Base-by-base conservation (phyloP, 805 yeast species). In the Blastobotrys americana region DNA sequence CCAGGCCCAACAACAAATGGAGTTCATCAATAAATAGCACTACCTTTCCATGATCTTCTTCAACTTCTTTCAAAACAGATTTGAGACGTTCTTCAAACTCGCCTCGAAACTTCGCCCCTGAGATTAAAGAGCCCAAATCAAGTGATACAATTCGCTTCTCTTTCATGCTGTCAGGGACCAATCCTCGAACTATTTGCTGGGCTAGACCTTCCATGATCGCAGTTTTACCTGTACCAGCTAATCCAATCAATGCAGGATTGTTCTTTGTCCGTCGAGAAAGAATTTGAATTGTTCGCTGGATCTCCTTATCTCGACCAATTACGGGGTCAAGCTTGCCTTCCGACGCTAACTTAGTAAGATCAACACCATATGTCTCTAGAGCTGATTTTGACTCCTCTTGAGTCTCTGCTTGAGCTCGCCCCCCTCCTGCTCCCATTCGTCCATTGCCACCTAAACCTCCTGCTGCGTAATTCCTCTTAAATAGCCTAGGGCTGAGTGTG, bases 201-300 rank as follows among this genome's bases (percentile, higher is more conserved):
- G 97, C 97, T 34, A 93, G 70, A 0, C 97, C 98, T 60, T 93
- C 98, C 78, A 93, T 84, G 46, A 93, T 79, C 4, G 97, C 94
- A 0, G 97, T 93, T 64, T 90, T 90, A 68, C 98, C 98, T 0
- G 96, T 94, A 67, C 98, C 98, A 1, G 98, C 98, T 54, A 84
- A 79, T 50, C 98, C 98, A 35, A 93, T 88, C 44, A 90, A 65
- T 1, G 93, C 95, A 0, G 98, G 98, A 58, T 90, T 90, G 63
- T 93, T 93, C 65, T 90, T 90, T 1, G 97, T 88, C 61, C 97
- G 73, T 55, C 98, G 71, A 1, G 96, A 86, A 37, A 90, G 67
- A 39, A 90, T 89, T 61, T 90, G 97, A 45, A 90, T 82, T 0
- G 97, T 90, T 47, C 98, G 72, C 47, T 90, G 74, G 45, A 90